Base-by-base conservation (phyloP, 139 green algal genomes). In the Nannochloris sp. region DNA sequence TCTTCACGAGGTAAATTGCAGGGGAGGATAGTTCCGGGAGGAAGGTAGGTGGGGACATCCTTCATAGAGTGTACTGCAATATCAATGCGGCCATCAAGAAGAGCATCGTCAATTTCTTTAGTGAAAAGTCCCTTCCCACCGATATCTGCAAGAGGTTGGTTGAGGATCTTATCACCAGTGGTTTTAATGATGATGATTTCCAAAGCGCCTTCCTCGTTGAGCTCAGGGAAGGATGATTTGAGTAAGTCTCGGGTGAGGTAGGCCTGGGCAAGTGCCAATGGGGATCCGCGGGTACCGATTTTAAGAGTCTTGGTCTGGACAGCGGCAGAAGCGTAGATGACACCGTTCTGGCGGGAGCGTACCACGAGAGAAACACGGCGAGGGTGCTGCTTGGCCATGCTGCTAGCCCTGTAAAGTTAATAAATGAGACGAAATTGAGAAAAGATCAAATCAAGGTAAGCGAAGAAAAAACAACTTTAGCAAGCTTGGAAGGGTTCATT, bases 31-130 rank as follows among this genome's bases (percentile, higher is more conserved):
- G 84, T 97, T 54, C 91, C 92, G 46, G 85, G 77, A 12, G 95
- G 91, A 56, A 99, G 77, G 79, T 98, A 99, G 4, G 95, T 99
- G 7, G 95, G 95, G 47, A 99, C 95, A 73, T 99, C 95, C 87
- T 99, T 99, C 94, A 99, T 98, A 44, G 93, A 98, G 80, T 99
- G 95, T 45, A 99, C 95, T 4, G 91, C 93, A 55, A 99, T 98
- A 81, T 99, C 94, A 24, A 98, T 88, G 59, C 85, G 82, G 24
- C 87, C 87, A 44, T 89, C 83, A 15, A 98, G 79, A 54, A 99
- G 85, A 4, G 95, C 95, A 31, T 98, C 95, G 56, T 99, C 95
- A 66, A 99, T 94, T 80, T 99, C 95, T 74, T 96, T 96, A 23
- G 95, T 99, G 85, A 99, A 99, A 23, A 99, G 88, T 9, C 95